These are phyloP conservation scores for Phytophthora cajani DNA, from an alignment of 352 stramenopile genomes.

Conservation along the genomic window DNA sequence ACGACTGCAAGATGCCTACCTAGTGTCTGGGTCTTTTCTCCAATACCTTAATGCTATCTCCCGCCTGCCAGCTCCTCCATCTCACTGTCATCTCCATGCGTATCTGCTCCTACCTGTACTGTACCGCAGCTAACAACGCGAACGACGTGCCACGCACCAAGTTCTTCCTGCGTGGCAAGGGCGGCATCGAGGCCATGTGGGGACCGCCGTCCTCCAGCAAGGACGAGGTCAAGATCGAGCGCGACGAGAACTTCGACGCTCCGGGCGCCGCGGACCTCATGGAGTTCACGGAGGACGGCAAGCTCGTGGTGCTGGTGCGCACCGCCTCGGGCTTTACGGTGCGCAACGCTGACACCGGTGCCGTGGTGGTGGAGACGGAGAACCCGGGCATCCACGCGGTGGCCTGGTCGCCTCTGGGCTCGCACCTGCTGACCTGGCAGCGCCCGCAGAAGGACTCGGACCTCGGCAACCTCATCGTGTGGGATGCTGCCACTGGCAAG, in stretches of 20 bases:
- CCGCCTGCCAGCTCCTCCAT: neutral
- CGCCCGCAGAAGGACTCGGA: slow-evolving; percentile 78
- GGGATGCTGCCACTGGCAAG: slow-evolving; percentile 64
- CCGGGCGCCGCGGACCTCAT: slow-evolving; percentile 64
- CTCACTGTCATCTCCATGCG: neutral
- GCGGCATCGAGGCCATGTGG: slow-evolving; percentile 80
- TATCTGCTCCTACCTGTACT: neutral
- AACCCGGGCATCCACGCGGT: slow-evolving; percentile 82
- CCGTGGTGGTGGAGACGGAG: slow-evolving; percentile 62
- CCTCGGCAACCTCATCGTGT: slow-evolving; percentile 86
- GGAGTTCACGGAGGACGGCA: slow-evolving; percentile 76
- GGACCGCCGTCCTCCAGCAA: slow-evolving; percentile 65
- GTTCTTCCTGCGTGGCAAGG: slow-evolving; percentile 84
- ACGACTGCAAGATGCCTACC: neutral
- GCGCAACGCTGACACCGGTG: slow-evolving; percentile 68
- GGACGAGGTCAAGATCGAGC: slow-evolving; percentile 55
- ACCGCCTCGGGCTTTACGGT: slow-evolving; percentile 72
- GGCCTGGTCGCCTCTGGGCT: slow-evolving; percentile 84
- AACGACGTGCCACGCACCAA: slow-evolving; percentile 63
- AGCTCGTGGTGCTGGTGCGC: slow-evolving; percentile 70
- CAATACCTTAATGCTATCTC: neutral
- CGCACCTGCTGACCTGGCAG: slow-evolving; percentile 90
- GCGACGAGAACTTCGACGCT: slow-evolving; percentile 55
- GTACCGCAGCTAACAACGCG: slow-evolving; percentile 6
- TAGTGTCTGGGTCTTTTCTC: neutral